These are phyloP conservation scores for Trichoderma sp. DNA, from an alignment of 2,329 filamentous ascomycete genomes.

Conservation along the genomic window DNA sequence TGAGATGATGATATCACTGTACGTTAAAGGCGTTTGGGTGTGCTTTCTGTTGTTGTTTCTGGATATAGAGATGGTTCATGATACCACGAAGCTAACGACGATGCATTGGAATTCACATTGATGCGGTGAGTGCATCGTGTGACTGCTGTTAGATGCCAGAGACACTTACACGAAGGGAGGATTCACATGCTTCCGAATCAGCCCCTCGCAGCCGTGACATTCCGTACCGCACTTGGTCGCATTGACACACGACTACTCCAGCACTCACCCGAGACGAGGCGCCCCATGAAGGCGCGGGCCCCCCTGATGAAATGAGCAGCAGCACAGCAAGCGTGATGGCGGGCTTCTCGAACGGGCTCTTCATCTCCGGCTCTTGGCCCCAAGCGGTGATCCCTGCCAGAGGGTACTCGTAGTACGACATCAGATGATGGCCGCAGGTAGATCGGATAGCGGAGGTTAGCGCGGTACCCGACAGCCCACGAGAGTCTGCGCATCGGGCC, in stretches of 20 bases:
- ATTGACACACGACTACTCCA: no score
- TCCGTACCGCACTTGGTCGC: background rate
- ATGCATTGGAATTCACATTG: background rate
- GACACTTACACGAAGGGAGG: no score
- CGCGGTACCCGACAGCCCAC: background rate
- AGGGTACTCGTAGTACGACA: background rate
- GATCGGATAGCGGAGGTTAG: constrained; percentile 28
- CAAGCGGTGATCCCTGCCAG: constrained; percentile 15
- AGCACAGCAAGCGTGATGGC: constrained; percentile 21
- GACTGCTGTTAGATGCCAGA: no score
- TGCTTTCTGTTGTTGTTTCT: background rate
- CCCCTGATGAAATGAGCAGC: constrained; percentile 13
- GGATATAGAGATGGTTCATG: background rate
- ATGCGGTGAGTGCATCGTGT: background rate
- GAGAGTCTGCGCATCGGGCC: fast-evolving
- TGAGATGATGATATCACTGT: constrained; percentile 8
- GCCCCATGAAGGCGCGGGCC: background rate
- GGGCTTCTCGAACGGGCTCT: constrained; percentile 26
- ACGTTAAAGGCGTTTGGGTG: constrained; percentile 7
- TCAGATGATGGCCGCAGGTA: constrained; percentile 25
- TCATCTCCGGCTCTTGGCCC: constrained; percentile 28
- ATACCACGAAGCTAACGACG: background rate
- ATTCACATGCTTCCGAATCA: constrained; percentile 8
- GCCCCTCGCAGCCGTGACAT: background rate
- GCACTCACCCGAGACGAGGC: background rate